phyloP scores from a whole-genome alignment of 2,329 filamentous ascomycete genomes.

The Dothidotthia symphoricarpi region DNA sequence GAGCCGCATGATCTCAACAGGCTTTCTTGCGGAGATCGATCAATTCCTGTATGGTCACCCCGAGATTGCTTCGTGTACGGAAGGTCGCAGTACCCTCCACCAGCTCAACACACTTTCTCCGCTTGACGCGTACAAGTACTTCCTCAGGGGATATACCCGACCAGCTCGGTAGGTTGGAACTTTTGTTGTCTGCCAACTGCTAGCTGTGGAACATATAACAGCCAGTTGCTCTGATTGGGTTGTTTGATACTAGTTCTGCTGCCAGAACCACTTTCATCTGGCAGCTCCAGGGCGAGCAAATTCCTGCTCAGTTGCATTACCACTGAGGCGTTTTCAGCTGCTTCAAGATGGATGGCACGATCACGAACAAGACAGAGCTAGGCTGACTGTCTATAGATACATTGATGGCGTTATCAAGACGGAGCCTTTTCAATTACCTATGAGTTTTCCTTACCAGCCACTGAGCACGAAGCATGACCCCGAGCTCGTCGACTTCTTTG shows the following conservation, averaged over 20 bases:
- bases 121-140: slow-evolving; percentile 24
- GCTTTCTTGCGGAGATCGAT: slow-evolving; percentile 29
- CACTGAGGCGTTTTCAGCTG: too few relatives aligned
- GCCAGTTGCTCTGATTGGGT: too few relatives aligned
- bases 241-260: too few relatives aligned
- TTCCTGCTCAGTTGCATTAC: too few relatives aligned
- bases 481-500: slow-evolving; percentile 27
- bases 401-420: slow-evolving; percentile 17
- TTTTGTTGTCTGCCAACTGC: not conserved
- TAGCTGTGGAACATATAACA: not conserved
- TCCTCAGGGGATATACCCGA: slow-evolving; percentile 28
- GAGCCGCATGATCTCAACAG: slow-evolving; percentile 14
- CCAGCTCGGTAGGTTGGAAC: slow-evolving; percentile 23
- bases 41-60: slow-evolving; percentile 20
- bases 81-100: slow-evolving; percentile 10
- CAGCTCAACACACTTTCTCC: slow-evolving; percentile 16
- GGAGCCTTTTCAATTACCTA: slow-evolving; percentile 10
- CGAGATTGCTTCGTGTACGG: slow-evolving; percentile 14
- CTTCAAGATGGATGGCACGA: too few relatives aligned
- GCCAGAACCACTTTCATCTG: too few relatives aligned
- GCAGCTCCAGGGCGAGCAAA: too few relatives aligned
- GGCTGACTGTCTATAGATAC: slow-evolving; percentile 12
- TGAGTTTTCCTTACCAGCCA: slow-evolving; percentile 8
- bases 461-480: slow-evolving; percentile 15
- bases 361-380: too few relatives aligned